Evolutionary conservation across 352 stramenopile genomes (phyloP).

Genomic region (Phytophthora cryptogea): DNA sequence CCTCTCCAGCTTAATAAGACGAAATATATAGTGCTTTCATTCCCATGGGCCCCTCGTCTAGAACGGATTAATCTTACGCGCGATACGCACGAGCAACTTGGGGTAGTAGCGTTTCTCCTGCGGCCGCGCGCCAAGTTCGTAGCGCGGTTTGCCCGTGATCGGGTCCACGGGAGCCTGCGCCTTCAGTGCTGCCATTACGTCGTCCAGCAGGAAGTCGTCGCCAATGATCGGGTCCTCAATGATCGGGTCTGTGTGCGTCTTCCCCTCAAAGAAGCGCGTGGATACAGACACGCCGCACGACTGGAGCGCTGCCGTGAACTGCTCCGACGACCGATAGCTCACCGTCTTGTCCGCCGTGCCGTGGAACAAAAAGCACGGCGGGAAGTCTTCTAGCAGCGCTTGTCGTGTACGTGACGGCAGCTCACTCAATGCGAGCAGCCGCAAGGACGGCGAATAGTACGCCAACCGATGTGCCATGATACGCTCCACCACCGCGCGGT

Average conservation of each 20-base stretch:
- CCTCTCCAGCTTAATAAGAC: conserved; percentile 17
- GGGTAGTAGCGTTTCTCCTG: conserved; percentile 56
- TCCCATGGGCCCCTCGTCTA: conserved; percentile 29
- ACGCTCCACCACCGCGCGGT: conserved; percentile 68
- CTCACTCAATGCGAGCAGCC: conserved; percentile 46
- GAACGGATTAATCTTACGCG: conserved; percentile 68
- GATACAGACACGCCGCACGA: conserved; percentile 50
- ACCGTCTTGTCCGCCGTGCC: conserved; percentile 70
- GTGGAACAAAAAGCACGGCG: conserved; percentile 64
- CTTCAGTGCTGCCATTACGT: conserved; percentile 59
- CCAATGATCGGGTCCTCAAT: conserved; percentile 84
- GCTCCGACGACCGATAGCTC: conserved; percentile 55
- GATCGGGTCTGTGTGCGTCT: conserved; percentile 93
- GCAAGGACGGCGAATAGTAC: conserved; percentile 61
- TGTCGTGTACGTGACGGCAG: conserved; percentile 32
- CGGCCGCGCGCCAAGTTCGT: conserved; percentile 36
- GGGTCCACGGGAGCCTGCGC: conserved; percentile 42
- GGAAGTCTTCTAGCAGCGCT: conserved; percentile 46
- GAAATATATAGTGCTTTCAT: conserved; percentile 36
- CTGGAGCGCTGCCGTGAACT: conserved; percentile 55
- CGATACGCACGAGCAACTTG: conserved; percentile 46
- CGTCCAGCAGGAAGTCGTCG: conserved; percentile 63
- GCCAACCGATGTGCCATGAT: conserved; percentile 81
- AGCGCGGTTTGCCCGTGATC: conserved; percentile 34
- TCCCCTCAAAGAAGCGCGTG: conserved; percentile 76